Evolutionary conservation across 345 rosid species (phyloP).

Genomic region (Brassica juncea): DNA sequence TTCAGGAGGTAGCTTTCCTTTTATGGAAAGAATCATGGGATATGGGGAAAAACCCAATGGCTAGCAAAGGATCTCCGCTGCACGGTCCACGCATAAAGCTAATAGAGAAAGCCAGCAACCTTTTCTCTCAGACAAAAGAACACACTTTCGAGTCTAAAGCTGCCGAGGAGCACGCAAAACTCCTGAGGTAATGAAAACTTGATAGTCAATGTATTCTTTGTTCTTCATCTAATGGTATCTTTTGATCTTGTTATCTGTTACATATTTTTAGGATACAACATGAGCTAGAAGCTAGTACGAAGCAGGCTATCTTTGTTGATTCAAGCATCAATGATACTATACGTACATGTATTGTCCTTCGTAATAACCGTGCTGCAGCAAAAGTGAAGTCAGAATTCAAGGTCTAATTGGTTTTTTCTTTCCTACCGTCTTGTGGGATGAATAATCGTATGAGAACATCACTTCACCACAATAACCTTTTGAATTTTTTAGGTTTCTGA

Average conservation of each 20-base stretch:
- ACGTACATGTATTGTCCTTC: conserved; percentile 89
- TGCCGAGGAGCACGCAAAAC: conserved; percentile 95
- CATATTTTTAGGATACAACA: conserved; percentile 74
- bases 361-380: conserved; percentile 73
- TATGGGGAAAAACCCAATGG: conserved; percentile 88
- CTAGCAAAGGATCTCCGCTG: conserved; percentile 91
- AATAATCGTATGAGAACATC: neutral
- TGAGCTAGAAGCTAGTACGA: conserved; percentile 86
- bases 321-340: conserved; percentile 98
- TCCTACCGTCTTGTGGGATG: neutral
- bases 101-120: conserved; percentile 74
- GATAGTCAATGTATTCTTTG: neutral
- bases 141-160: conserved; percentile 92
- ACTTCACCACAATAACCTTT: neutral
- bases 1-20: conserved; percentile 90
- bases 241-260: conserved; percentile 4
- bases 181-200: conserved; percentile 63
- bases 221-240: conserved; percentile 6
- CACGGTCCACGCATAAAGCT: conserved; percentile 97
- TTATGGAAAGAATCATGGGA: conserved; percentile 98
- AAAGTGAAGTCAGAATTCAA: conserved; percentile 58
- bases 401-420: conserved; percentile 44
- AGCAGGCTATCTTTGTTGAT: conserved; percentile 94
- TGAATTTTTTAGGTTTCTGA: conserved; percentile 65
- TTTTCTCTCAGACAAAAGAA: conserved; percentile 88